Percentiles rank a stretch among this genome's conserved stretches.
Evolutionary conservation across 495 filamentous ascomycete species (phyloP).

Genomic region (Aspergillus homomorphus): DNA sequence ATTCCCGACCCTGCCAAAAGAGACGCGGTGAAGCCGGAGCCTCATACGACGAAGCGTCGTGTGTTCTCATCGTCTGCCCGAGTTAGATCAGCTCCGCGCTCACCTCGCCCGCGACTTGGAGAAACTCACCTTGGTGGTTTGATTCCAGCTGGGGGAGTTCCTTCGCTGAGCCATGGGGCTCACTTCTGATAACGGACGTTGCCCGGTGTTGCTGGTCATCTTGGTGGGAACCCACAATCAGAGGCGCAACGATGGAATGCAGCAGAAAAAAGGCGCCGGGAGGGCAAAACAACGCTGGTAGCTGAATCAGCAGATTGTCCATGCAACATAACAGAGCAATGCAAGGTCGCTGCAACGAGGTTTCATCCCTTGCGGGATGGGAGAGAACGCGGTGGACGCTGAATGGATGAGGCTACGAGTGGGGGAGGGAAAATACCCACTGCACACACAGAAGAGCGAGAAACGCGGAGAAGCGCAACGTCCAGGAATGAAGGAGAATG

Average conservation of each 20-base stretch:
- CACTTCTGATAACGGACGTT: conserved; percentile 54
- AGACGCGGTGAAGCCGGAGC: conserved; percentile 67
- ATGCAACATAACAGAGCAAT: conserved; percentile 13
- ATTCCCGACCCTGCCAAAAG: conserved; percentile 82
- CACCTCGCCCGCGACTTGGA: conserved; percentile 20
- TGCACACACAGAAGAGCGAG: background rate
- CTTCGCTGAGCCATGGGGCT: conserved; percentile 54
- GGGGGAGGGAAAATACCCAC: background rate
- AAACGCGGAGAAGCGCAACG: conserved; percentile 11
- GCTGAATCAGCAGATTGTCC: conserved; percentile 13
- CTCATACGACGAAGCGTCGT: conserved; percentile 73
- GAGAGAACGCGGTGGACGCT: conserved; percentile 20
- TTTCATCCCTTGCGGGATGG: conserved; percentile 19
- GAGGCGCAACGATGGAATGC: conserved; percentile 2
- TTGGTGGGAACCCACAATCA: conserved; percentile 21
- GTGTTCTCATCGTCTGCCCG: conserved; percentile 44
- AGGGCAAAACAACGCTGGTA: conserved; percentile 14
- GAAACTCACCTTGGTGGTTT: conserved; percentile 57
- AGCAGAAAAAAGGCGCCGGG: conserved; percentile 10
- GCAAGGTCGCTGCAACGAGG: conserved; percentile 1
- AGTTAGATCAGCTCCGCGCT: conserved; percentile 3
- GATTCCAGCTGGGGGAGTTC: conserved; percentile 78
- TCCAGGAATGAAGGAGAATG: background rate
- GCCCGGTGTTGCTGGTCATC: conserved; percentile 40
- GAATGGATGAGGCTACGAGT: conserved; percentile 12